Conservation (phyloP, 208 protist species). For the Leishmania mexicana region DNA sequence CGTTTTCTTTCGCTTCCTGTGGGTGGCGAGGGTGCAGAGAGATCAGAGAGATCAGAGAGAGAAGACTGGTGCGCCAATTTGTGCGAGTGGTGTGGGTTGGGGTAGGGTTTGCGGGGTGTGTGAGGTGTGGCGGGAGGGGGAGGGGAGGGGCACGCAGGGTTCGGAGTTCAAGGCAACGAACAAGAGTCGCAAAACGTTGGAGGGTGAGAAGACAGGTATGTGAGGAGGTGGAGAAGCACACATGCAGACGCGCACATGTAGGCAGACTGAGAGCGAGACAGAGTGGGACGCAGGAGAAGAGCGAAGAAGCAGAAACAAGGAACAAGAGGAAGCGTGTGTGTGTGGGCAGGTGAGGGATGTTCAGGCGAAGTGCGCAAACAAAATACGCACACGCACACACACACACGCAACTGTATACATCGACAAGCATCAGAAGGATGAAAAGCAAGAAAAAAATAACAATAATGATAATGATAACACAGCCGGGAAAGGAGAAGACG, state of each 20-base stretch:
- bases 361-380: neutral
- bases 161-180: neutral
- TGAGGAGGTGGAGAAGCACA: neutral
- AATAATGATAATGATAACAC: conserved; percentile 6
- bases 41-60: neutral
- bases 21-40: too few species aligned
- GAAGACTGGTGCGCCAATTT: neutral
- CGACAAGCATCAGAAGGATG: neutral
- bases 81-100: too few species aligned
- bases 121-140: neutral
- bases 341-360: neutral
- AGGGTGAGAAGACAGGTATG: neutral
- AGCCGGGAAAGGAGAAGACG: neutral
- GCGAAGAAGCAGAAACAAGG: neutral
- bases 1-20: too few species aligned
- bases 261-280: neutral
- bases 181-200: neutral
- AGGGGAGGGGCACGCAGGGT: neutral
- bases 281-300: neutral
- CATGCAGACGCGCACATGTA: neutral
- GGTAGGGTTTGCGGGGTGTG: too few species aligned
- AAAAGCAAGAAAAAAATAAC: neutral
- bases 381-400: conserved; percentile 11
- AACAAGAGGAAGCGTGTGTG: neutral
- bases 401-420: conserved; percentile 5